Base-by-base conservation (phyloP, 1,284 basidiomycete genomes). In the Puccinia polysora region DNA sequence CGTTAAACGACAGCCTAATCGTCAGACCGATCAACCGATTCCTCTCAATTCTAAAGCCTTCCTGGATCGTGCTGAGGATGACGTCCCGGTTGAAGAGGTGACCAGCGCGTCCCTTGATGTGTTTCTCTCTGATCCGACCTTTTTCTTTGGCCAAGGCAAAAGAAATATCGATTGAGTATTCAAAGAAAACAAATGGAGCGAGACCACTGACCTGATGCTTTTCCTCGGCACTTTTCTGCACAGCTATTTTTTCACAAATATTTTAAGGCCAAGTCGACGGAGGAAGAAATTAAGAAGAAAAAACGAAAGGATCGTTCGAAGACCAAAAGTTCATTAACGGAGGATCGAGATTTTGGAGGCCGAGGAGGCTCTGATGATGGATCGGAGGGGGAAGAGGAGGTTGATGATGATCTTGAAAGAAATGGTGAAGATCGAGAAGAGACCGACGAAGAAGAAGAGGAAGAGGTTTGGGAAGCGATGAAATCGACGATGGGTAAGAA, bases 1-100 rank as follows among this genome's bases (percentile, higher is more conserved):
- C 23, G 84, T 85, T 55, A 80, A 81, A 1, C 86, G 86, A n/a
- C 43, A 47, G 12, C 43, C 45, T 25, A 32, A 52, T 15, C 6
- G 8, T 20, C 85, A 86, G 3, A 82, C 82, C 88, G 79, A 89
- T 91, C 7, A 73, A 87, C 69, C 82, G 82, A 32, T 81, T 80
- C 59, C 82, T 81, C 49, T 80, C 75, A 38, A 81, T 86, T 74
- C 86, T 95, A 87, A 85, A 79, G 85, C 84, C 75, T 84, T 83
- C 38, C 84, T 86, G 74, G 86, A 92, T 68, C 85, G 97, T 6
- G 89, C 92, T 0, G 91, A 87, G 32, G 93, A 98, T 79, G 89
- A 95, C 84, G 86, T 89, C 56, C 18, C 84, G 79, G 74, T 63
- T 28, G 59, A 50, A 55, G 40, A 63, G 20, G 69, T 71, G 32